phyloP scores from a whole-genome alignment of 306 rosid species.

The Dryas alaskensis region DNA sequence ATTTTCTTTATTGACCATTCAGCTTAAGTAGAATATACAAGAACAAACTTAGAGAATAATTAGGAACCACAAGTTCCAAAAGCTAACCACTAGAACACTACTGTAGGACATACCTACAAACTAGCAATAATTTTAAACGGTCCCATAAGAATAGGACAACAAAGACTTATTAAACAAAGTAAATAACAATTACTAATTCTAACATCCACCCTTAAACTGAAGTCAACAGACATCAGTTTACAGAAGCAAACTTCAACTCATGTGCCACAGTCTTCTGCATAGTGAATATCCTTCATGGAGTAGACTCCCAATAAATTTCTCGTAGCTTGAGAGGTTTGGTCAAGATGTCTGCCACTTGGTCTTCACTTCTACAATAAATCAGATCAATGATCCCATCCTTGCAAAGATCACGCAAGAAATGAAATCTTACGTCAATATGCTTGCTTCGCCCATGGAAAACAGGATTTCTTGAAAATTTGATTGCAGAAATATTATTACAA shows the following conservation, averaged over 20 bases:
- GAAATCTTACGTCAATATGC: neutral
- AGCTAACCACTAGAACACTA: no score
- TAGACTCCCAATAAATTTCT: neutral
- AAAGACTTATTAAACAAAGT: no score
- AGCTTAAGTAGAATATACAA: no score
- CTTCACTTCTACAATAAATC: conserved; percentile 8
- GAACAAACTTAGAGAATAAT: no score
- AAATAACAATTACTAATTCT: neutral
- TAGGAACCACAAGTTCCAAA: no score
- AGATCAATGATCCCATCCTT: conserved; percentile 5
- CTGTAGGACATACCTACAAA: no score
- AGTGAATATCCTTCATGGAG: no score
- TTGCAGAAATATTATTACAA: neutral
- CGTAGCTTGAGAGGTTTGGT: neutral
- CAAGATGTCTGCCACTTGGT: neutral
- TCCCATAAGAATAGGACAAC: no score
- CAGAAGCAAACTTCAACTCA: no score
- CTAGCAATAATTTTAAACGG: no score
- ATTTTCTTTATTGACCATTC: no score
- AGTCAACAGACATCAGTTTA: neutral
- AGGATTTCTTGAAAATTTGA: neutral
- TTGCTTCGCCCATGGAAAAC: neutral
- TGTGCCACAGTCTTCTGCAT: no score
- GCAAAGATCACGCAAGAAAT: conserved; percentile 2
- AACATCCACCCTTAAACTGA: conserved; percentile 3